Evolutionary conservation across 768 basidiomycete species (phyloP).

Genomic region (Dentipellis fragilis): DNA sequence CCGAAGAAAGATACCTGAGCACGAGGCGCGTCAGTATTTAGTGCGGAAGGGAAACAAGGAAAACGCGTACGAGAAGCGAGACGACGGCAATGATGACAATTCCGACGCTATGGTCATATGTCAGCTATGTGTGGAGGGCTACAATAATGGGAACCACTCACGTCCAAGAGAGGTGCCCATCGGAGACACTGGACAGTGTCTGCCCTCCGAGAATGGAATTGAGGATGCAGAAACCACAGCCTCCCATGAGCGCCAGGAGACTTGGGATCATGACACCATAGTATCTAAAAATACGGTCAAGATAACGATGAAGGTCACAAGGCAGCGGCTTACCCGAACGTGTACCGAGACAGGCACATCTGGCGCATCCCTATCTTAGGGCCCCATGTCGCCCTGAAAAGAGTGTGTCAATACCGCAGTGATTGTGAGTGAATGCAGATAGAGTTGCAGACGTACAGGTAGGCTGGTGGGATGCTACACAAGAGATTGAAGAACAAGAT

Average conservation of each 20-base stretch:
- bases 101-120: constrained; percentile 34
- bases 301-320: neutral
- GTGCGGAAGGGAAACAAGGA: neutral
- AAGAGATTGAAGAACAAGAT: constrained; percentile 39
- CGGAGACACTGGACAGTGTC: constrained; percentile 40
- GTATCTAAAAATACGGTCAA: constrained; percentile 29
- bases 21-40: neutral
- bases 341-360: constrained; percentile 66
- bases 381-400: constrained; percentile 52
- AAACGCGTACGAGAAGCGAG: constrained; percentile 39
- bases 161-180: constrained; percentile 40
- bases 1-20: constrained; percentile 56
- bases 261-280: constrained; percentile 42
- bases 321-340: constrained; percentile 34
- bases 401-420: neutral
- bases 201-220: constrained; percentile 58
- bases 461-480: constrained; percentile 31
- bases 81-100: constrained; percentile 69
- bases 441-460: constrained; percentile 24
- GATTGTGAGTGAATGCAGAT: neutral
- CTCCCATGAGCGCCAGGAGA: constrained; percentile 37
- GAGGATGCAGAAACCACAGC: constrained; percentile 47
- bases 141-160: constrained; percentile 18
- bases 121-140: neutral
- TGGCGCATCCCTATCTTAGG: constrained; percentile 73